Percentiles rank a stretch among this genome's conserved stretches.
Evolutionary conservation across 2,329 filamentous ascomycete genomes (phyloP).

Genomic region (Dichotomopilus funicola): DNA sequence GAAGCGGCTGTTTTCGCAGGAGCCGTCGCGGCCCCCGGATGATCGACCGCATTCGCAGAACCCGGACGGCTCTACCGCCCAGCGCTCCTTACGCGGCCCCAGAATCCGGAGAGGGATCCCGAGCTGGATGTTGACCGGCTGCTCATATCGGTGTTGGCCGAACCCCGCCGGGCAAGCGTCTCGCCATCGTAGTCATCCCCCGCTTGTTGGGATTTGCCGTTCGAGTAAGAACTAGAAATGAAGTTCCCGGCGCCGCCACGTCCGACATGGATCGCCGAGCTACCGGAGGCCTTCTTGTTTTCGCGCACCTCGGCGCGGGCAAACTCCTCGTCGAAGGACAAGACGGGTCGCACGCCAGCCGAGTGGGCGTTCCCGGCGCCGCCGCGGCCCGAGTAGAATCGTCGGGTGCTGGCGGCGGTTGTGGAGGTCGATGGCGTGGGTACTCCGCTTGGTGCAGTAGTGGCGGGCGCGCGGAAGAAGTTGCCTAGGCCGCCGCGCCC

Average conservation of each 20-base stretch:
- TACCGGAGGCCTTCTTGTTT: slow-evolving; percentile 33
- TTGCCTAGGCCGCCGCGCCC: slow-evolving; percentile 53
- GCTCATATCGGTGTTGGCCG: slow-evolving; percentile 18
- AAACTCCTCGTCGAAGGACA: slow-evolving; percentile 63
- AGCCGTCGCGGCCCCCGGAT: too few relatives aligned
- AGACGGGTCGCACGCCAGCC: slow-evolving; percentile 46
- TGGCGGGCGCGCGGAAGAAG: slow-evolving; percentile 42
- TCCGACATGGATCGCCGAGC: slow-evolving; percentile 51
- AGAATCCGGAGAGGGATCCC: slow-evolving; percentile 25
- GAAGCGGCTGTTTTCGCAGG: too few relatives aligned
- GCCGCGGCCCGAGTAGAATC: slow-evolving; percentile 61
- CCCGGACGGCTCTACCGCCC: neutral
- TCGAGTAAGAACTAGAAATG: slow-evolving; percentile 21
- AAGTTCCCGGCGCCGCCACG: slow-evolving; percentile 59
- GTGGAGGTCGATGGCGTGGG: slow-evolving; percentile 39
- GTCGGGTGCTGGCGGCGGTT: slow-evolving; percentile 34
- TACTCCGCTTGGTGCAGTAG: slow-evolving; percentile 43
- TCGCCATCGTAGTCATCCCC: neutral
- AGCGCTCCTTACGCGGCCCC: slow-evolving; percentile 35
- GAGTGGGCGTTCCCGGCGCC: slow-evolving; percentile 59
- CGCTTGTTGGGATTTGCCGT: too few relatives aligned
- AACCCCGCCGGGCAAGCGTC: slow-evolving; percentile 13
- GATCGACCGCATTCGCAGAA: neutral
- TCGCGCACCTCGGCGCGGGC: slow-evolving; percentile 47
- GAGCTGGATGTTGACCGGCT: slow-evolving; percentile 13